Conservation (phyloP, 208 protist species). For the Trypanosoma avium region DNA sequence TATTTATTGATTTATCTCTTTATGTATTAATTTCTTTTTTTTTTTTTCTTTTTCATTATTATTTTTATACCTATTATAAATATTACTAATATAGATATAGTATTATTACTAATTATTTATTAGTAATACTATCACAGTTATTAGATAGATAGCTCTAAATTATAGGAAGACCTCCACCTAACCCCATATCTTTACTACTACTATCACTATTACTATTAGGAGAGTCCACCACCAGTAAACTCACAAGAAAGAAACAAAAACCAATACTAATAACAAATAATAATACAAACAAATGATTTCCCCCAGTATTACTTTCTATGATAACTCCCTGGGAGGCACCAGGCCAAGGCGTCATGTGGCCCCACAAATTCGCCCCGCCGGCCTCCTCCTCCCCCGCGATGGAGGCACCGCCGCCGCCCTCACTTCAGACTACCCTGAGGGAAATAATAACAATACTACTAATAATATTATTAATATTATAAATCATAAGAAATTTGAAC, state of each 20-base stretch:
- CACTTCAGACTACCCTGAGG: constrained; percentile 67
- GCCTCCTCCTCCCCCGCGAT: constrained; percentile 43
- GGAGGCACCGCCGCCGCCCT: constrained; percentile 53
- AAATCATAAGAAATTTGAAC: too few relatives aligned
- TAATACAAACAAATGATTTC: constrained; percentile 8
- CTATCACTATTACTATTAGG: too few relatives aligned
- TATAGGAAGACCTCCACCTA: too few relatives aligned
- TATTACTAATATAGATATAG: too few relatives aligned
- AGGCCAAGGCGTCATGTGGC: constrained; percentile 60
- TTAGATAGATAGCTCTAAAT: too few relatives aligned
- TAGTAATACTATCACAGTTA: neutral
- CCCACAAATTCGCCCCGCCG: constrained; percentile 75
- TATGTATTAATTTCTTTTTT: neutral
- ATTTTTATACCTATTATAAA: too few relatives aligned
- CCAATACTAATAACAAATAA: too few relatives aligned
- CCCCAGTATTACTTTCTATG: constrained; percentile 14
- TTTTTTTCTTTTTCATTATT: constrained; percentile 2
- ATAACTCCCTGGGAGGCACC: constrained; percentile 29
- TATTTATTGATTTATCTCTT: neutral
- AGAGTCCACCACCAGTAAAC: too few relatives aligned
- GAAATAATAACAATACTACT: too few relatives aligned
- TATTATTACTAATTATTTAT: neutral
- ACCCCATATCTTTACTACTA: too few relatives aligned
- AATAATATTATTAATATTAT: too few relatives aligned
- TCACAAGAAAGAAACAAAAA: too few relatives aligned